Evolutionary conservation across 2,329 filamentous ascomycete species (phyloP).

Genomic region (Colletotrichum paranaense): DNA sequence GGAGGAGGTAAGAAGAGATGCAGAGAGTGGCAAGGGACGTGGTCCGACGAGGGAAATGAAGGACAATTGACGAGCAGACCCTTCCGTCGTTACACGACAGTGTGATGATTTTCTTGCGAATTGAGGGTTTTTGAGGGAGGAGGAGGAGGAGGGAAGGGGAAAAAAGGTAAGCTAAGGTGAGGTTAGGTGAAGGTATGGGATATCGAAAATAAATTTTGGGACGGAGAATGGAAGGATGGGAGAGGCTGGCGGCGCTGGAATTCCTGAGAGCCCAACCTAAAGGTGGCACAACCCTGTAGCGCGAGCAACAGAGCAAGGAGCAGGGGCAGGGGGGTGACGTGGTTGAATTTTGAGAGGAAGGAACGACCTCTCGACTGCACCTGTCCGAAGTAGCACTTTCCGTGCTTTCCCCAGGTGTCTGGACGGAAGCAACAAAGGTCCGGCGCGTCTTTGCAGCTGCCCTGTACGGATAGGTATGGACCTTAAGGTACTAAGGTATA

Average conservation of each 20-base stretch:
- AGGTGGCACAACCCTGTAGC: slow-evolving; percentile 32
- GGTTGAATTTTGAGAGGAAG: slow-evolving; percentile 16
- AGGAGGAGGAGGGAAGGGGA: neutral
- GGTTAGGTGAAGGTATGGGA: neutral
- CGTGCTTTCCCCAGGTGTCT: neutral
- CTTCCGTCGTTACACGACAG: slow-evolving; percentile 29
- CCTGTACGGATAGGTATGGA: too few relatives aligned
- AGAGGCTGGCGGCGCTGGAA: slow-evolving; percentile 27
- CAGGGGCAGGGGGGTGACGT: slow-evolving; percentile 34
- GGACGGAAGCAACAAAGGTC: neutral
- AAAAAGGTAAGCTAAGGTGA: neutral
- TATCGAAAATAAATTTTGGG: slow-evolving; percentile 34
- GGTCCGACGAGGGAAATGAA: slow-evolving; percentile 31
- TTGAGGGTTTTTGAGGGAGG: neutral
- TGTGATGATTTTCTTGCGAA: neutral
- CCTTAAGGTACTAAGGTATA: too few relatives aligned
- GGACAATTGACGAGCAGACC: slow-evolving; percentile 30
- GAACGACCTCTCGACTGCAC: too few relatives aligned
- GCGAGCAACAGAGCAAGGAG: neutral
- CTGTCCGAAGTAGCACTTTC: too few relatives aligned
- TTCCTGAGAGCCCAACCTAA: slow-evolving; percentile 33
- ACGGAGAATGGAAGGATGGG: slow-evolving; percentile 30
- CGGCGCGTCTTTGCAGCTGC: neutral
- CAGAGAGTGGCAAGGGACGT: slow-evolving; percentile 5
- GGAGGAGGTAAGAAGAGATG: slow-evolving; percentile 8